Evolutionary conservation across 164 flowering plant species (phyloP).

Genomic region (Santalum album): DNA sequence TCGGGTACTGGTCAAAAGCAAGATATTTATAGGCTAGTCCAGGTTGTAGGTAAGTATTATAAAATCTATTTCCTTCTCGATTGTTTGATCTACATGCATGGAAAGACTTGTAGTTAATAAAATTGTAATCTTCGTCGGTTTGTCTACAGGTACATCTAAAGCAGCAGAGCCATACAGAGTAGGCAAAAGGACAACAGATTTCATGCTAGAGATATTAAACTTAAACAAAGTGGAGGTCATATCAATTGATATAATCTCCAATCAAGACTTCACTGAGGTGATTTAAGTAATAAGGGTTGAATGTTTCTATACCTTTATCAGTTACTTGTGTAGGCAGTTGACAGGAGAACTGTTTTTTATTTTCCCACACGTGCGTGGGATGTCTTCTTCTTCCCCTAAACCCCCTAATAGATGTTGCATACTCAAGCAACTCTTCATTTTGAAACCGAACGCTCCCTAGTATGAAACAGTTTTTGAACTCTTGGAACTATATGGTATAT

Average conservation of each 20-base stretch:
- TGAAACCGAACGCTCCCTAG: too few species aligned
- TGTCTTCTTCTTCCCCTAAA: too few species aligned
- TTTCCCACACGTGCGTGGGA: too few species aligned
- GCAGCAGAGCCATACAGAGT: conserved; percentile 67
- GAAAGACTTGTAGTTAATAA: background rate
- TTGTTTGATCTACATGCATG: background rate
- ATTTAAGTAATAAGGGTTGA: too few species aligned
- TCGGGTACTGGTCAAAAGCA: conserved; percentile 76
- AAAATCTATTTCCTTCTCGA: background rate
- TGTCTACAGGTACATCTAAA: conserved; percentile 63
- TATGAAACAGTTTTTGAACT: too few species aligned
- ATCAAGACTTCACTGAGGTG: conserved; percentile 96
- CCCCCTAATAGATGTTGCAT: too few species aligned
- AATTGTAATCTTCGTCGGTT: conserved; percentile 6
- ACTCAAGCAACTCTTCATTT: too few species aligned
- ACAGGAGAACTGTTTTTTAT: too few species aligned
- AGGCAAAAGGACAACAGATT: conserved; percentile 68
- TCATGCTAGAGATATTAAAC: conserved; percentile 67
- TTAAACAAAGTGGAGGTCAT: conserved; percentile 72
- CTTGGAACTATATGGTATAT: too few species aligned
- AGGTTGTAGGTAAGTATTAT: conserved; percentile 65
- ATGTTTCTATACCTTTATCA: too few species aligned
- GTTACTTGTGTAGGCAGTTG: too few species aligned
- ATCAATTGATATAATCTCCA: conserved; percentile 77
- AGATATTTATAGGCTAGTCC: conserved; percentile 92